phyloP scores from a whole-genome alignment of 1,284 basidiomycete genomes.

The Volvariella volvacea region DNA sequence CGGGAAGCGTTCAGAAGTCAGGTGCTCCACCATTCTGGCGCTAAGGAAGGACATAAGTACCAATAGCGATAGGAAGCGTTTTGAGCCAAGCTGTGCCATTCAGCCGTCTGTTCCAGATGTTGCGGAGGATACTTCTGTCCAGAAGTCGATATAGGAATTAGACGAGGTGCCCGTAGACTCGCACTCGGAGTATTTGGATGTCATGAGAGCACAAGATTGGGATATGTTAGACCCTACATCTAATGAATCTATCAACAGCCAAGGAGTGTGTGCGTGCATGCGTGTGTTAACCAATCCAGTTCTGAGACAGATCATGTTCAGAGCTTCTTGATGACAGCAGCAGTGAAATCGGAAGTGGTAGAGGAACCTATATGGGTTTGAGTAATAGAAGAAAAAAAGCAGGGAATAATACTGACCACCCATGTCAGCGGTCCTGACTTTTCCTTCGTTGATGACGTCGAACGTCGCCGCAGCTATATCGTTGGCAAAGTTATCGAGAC shows the following conservation, averaged over 20 bases:
- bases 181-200: conserved; percentile 5
- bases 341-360: conserved; percentile 89
- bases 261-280: too few species aligned
- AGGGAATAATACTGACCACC: conserved; percentile 57
- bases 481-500: conserved; percentile 92
- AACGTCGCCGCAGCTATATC: conserved; percentile 91
- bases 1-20: conserved; percentile 60
- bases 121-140: too few species aligned
- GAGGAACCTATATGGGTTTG: conserved; percentile 52
- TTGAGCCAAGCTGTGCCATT: too few species aligned
- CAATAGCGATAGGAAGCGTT: too few species aligned
- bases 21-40: conserved; percentile 53
- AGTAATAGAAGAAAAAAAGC: background rate
- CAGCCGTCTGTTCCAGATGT: too few species aligned
- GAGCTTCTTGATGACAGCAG: conserved; percentile 78
- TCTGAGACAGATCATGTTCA: conserved; percentile 10
- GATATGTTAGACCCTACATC: too few species aligned
- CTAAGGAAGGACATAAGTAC: conserved; percentile 30
- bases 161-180: too few species aligned
- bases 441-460: conserved; percentile 86
- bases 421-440: conserved; percentile 94
- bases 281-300: too few species aligned
- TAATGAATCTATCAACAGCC: too few species aligned
- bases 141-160: too few species aligned
- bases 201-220: too few species aligned